phyloP scores from a whole-genome alignment of 805 yeast species.

The Kuraishia molischiana region DNA sequence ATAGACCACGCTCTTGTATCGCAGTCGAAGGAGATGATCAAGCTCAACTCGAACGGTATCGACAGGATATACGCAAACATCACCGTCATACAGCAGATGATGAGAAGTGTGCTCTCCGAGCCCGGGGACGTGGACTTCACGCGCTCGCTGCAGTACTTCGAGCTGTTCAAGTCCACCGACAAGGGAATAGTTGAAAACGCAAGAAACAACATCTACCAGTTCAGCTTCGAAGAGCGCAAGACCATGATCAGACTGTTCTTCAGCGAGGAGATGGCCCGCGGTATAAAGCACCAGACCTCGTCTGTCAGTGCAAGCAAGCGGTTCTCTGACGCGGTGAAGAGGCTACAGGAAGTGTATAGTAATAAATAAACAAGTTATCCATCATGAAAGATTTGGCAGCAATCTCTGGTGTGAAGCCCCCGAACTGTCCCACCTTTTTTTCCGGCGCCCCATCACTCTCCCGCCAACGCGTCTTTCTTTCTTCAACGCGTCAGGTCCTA shows the following conservation, averaged over 20 bases:
- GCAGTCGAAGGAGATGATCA: constrained; percentile 39
- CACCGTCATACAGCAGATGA: constrained; percentile 58
- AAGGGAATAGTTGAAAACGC: constrained; percentile 32
- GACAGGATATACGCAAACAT: constrained; percentile 51
- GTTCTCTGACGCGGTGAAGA: constrained; percentile 1
- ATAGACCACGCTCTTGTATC: constrained; percentile 41
- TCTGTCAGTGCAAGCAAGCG: constrained; percentile 2
- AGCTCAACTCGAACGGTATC: constrained; percentile 49
- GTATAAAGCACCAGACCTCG: constrained; percentile 6
- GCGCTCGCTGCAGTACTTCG: constrained; percentile 45
- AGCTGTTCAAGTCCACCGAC: constrained; percentile 40
- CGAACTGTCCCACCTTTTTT: too few relatives aligned
- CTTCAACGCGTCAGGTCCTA: too few relatives aligned
- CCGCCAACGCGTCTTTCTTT: too few relatives aligned
- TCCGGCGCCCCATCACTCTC: too few relatives aligned
- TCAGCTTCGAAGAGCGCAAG: constrained; percentile 32
- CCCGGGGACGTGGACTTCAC: constrained; percentile 46
- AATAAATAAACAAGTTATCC: neutral
- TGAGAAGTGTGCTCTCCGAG: constrained; percentile 43
- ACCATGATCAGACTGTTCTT: constrained; percentile 45
- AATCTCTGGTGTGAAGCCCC: too few relatives aligned
- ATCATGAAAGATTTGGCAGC: neutral
- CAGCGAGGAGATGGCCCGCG: constrained; percentile 22
- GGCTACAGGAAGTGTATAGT: constrained; percentile 1
- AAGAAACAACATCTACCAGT: constrained; percentile 22